Base-by-base conservation (phyloP, 108 stramenopile species). In the Conticribra guillardii region DNA sequence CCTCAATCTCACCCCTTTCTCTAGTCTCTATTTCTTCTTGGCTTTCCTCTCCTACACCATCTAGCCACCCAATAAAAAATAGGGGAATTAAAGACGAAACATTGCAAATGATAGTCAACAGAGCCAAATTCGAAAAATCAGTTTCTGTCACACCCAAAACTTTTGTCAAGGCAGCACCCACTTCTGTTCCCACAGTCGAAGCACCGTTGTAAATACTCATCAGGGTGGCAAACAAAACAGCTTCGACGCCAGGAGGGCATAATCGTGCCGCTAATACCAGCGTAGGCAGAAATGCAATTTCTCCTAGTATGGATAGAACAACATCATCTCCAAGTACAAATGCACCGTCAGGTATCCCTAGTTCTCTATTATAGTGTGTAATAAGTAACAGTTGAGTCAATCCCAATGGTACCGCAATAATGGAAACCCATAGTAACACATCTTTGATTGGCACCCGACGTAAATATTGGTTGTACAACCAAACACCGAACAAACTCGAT, bases 171-270 rank as follows among this genome's bases (percentile, higher is more conserved):
- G 75, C 63, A 2, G 96, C 96, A 7, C 97, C 96, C 9, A 96
- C 53, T 67, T 98, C 97, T 11, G 90, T 92, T 7, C 96, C 95
- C 5, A 97, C 68, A 15, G 92, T 87, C 2, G 83, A 88, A 2
- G 94, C 96, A 14, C 89, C 93, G 74, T 98, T 98, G 69, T 89
- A 96, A 32, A 97, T 92, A 15, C 85, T 87, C 97, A 98, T 98
- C 54, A 98, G 76, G 21, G 91, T 88, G 18, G 93, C 95, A 85
- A 98, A 98, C 18, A 98, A 59, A 0, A 97, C 95, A 17, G 96
- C 96, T 76, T 98, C 97, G 1, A 97, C 84, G 11, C 97, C 97
- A 11, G 85, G 89, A 11, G 97, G 97, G 49, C 97, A 98, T 3
- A 98, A 55, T 23, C 85, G 75, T 21, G 96, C 96, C 8, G 97